phyloP scores from a whole-genome alignment of 2,329 filamentous ascomycete genomes.

The Aspergillus ibericus region DNA sequence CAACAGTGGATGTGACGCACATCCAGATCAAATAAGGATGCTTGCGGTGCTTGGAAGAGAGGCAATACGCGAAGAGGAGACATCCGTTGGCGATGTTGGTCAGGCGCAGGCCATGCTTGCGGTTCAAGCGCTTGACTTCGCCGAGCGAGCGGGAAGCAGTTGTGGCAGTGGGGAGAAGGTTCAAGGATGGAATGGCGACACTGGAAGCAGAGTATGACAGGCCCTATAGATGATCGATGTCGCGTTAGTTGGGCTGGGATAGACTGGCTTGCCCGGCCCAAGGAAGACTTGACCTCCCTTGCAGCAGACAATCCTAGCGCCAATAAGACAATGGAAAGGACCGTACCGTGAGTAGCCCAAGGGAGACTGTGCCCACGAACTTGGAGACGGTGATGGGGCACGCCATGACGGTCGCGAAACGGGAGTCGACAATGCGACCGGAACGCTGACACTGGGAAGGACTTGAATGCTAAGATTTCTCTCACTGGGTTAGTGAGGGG shows the following conservation, averaged over 20 bases:
- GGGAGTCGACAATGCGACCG: neutral
- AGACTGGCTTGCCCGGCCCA: neutral
- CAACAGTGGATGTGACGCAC: conserved; percentile 58
- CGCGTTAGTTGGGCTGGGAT: conserved; percentile 10
- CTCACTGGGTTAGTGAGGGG: too few species aligned
- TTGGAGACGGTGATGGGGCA: conserved; percentile 76
- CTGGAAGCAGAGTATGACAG: conserved; percentile 81
- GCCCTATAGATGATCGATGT: conserved; percentile 58
- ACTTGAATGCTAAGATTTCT: neutral
- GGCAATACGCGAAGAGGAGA: conserved; percentile 72
- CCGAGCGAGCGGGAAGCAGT: conserved; percentile 69
- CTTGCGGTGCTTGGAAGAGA: conserved; percentile 71
- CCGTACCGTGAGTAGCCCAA: conserved; percentile 80
- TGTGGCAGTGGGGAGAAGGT: conserved; percentile 74
- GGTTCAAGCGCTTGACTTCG: conserved; percentile 63
- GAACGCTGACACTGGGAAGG: neutral
- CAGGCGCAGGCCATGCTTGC: conserved; percentile 66
- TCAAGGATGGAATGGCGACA: conserved; percentile 75
- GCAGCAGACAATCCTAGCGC: too few species aligned
- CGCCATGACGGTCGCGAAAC: conserved; percentile 54
- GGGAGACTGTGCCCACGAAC: conserved; percentile 86
- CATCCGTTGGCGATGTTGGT: conserved; percentile 68
- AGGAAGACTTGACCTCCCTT: neutral
- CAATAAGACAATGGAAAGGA: neutral
- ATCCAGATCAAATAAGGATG: conserved; percentile 94